phyloP scores from a whole-genome alignment of 2,329 filamentous ascomycete genomes.

The Fusarium fujikuroi region DNA sequence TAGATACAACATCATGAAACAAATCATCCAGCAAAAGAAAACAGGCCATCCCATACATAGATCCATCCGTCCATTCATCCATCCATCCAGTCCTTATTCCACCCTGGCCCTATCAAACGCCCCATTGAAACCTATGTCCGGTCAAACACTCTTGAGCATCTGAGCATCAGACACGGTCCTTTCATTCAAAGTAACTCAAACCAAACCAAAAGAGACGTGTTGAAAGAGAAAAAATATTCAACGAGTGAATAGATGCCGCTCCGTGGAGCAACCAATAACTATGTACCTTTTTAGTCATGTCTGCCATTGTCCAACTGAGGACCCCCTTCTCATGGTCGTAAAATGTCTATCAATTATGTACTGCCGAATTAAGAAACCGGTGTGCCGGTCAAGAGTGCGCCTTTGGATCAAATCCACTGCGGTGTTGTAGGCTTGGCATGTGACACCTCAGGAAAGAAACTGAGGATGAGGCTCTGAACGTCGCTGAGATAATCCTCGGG shows the following conservation, averaged over 20 bases:
- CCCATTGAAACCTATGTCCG: slow-evolving; percentile 21
- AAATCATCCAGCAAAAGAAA: slow-evolving; percentile 34
- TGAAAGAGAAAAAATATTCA: slow-evolving; percentile 25
- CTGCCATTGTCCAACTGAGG: slow-evolving; percentile 28
- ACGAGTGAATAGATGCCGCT: slow-evolving; percentile 30
- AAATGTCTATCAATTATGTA: slow-evolving; percentile 49
- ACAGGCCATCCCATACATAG: slow-evolving; percentile 16
- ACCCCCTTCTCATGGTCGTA: slow-evolving; percentile 39
- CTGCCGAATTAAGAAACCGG: slow-evolving; percentile 43
- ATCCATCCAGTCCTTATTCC: slow-evolving; percentile 16
- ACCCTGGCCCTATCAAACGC: slow-evolving; percentile 42
- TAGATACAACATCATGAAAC: slow-evolving; percentile 46
- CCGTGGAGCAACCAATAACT: slow-evolving; percentile 16
- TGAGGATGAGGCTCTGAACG: slow-evolving; percentile 74
- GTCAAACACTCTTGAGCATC: slow-evolving; percentile 10
- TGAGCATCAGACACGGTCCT: slow-evolving; percentile 23
- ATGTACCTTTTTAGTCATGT: slow-evolving; percentile 26
- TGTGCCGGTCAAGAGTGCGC: slow-evolving; percentile 14
- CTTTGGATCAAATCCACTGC: slow-evolving; percentile 67
- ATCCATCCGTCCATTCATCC: slow-evolving; percentile 1
- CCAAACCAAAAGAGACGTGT: slow-evolving; percentile 26
- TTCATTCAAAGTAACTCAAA: slow-evolving; percentile 18
- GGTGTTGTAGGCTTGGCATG: slow-evolving; percentile 49
- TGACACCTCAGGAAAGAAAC: slow-evolving; percentile 63
- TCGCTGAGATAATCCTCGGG: slow-evolving; percentile 87